Evolutionary conservation across 2,329 filamentous ascomycete genomes (phyloP).

Genomic region (Graphilbum ipis-grandicollis): DNA sequence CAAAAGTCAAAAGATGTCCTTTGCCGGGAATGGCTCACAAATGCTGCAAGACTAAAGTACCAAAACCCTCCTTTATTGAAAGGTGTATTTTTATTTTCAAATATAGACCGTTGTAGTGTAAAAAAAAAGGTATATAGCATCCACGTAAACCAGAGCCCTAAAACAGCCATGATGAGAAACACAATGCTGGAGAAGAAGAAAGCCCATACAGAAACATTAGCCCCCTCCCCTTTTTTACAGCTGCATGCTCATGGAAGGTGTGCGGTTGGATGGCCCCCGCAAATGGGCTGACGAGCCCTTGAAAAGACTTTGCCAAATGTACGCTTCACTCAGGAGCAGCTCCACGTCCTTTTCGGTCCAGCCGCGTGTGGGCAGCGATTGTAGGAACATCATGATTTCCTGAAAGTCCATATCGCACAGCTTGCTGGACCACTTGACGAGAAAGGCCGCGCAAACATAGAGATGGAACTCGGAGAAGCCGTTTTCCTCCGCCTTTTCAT

Average conservation of each 20-base stretch:
- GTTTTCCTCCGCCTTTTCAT: constrained; percentile 74
- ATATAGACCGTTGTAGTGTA: too few relatives aligned
- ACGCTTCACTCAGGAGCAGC: constrained; percentile 84
- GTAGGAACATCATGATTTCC: constrained; percentile 98
- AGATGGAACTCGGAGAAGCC: constrained; percentile 97
- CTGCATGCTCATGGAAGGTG: constrained; percentile 23
- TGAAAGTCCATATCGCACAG: constrained; percentile 95
- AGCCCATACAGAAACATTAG: too few relatives aligned
- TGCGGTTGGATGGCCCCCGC: constrained; percentile 25
- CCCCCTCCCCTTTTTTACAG: constrained; percentile 8
- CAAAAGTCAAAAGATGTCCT: too few relatives aligned
- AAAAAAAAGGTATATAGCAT: too few relatives aligned
- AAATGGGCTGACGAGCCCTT: constrained; percentile 87
- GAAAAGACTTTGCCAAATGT: constrained; percentile 97
- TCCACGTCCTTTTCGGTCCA: constrained; percentile 99
- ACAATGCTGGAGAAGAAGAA: too few relatives aligned
- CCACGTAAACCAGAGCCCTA: too few relatives aligned
- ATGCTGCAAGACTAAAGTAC: too few relatives aligned
- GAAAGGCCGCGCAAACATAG: constrained; percentile 92
- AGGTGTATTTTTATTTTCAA: too few relatives aligned
- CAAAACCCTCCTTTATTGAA: too few relatives aligned
- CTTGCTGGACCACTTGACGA: constrained; percentile 96
- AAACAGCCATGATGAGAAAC: too few relatives aligned
- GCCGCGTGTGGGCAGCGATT: constrained; percentile 75
- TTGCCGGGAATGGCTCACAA: too few relatives aligned